Percentiles rank a stretch among this genome's conserved stretches.
These are phyloP conservation scores for Incumbomyces delicatus DNA, from an alignment of 2,329 filamentous ascomycete species.

Conservation along the genomic window DNA sequence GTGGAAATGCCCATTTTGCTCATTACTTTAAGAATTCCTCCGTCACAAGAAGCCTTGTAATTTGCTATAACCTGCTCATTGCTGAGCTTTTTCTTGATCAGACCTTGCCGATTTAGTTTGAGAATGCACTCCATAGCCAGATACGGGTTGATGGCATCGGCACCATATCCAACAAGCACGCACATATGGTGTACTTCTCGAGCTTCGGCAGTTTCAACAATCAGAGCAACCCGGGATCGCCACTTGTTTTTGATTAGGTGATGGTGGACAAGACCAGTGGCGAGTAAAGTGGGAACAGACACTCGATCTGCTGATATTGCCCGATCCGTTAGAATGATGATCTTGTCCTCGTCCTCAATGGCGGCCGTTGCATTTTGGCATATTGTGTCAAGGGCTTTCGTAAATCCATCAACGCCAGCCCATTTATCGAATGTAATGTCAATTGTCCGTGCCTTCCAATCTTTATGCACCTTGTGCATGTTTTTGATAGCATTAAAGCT, in stretches of 20 bases:
- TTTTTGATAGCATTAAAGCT: constrained; percentile 84
- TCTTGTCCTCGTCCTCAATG: constrained; percentile 71
- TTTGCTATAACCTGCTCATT: constrained; percentile 81
- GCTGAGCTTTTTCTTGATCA: constrained; percentile 81
- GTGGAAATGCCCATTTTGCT: constrained; percentile 99
- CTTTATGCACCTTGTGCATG: constrained; percentile 59
- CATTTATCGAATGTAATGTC: constrained; percentile 88
- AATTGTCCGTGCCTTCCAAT: constrained; percentile 82
- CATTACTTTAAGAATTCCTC: constrained; percentile 97
- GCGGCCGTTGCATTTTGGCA: constrained; percentile 75
- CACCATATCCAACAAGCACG: constrained; percentile 91
- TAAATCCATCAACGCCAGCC: constrained; percentile 72
- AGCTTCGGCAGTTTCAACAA: constrained; percentile 88
- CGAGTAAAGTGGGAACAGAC: constrained; percentile 73
- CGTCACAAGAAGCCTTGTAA: constrained; percentile 94
- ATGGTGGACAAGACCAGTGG: constrained; percentile 89
- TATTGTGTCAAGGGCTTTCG: constrained; percentile 78
- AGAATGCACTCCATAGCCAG: constrained; percentile 92
- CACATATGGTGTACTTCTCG: constrained; percentile 98
- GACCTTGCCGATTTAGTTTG: constrained; percentile 86
- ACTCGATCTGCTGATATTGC: constrained; percentile 74
- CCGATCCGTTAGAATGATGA: constrained; percentile 83
- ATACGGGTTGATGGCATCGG: constrained; percentile 89
- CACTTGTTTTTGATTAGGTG: constrained; percentile 93
- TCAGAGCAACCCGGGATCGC: constrained; percentile 75